Evolutionary conservation across 1,139 yeast genomes (phyloP).

Genomic region (Groenewaldozyma auringiensis): DNA sequence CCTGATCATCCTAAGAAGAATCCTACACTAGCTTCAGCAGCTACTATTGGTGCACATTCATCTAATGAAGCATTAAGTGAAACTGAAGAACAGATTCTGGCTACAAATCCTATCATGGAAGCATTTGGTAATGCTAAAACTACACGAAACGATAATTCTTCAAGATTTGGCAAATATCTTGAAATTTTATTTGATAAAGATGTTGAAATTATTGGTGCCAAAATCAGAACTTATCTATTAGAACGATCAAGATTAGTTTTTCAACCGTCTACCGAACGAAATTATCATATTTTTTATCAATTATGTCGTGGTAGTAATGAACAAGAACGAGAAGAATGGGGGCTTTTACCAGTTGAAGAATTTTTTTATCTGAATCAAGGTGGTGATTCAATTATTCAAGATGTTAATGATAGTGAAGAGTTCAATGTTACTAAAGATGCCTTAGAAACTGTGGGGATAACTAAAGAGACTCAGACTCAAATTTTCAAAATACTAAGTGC

Average conservation of each 20-base stretch:
- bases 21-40: neutral
- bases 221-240: conserved; percentile 82
- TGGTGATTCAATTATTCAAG: conserved; percentile 61
- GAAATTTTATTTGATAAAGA: conserved; percentile 76
- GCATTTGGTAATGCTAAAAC: conserved; percentile 98
- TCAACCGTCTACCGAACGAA: conserved; percentile 84
- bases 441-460: conserved; percentile 68
- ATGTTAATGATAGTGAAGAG: conserved; percentile 77
- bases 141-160: conserved; percentile 93
- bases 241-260: conserved; percentile 93
- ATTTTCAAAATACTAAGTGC: conserved; percentile 82
- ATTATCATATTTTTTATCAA: conserved; percentile 94
- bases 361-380: conserved; percentile 89
- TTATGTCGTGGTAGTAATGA: conserved; percentile 67
- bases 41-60: conserved; percentile 7
- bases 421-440: conserved; percentile 71
- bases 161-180: conserved; percentile 92
- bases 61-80: conserved; percentile 71
- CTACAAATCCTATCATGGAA: conserved; percentile 97
- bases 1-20: conserved; percentile 35
- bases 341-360: conserved; percentile 52
- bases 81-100: conserved; percentile 89
- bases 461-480: conserved; percentile 49
- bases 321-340: conserved; percentile 50
- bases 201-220: conserved; percentile 84